These are phyloP conservation scores for Phytophthora colocasiae DNA, from an alignment of 352 stramenopile species.

Conservation along the genomic window DNA sequence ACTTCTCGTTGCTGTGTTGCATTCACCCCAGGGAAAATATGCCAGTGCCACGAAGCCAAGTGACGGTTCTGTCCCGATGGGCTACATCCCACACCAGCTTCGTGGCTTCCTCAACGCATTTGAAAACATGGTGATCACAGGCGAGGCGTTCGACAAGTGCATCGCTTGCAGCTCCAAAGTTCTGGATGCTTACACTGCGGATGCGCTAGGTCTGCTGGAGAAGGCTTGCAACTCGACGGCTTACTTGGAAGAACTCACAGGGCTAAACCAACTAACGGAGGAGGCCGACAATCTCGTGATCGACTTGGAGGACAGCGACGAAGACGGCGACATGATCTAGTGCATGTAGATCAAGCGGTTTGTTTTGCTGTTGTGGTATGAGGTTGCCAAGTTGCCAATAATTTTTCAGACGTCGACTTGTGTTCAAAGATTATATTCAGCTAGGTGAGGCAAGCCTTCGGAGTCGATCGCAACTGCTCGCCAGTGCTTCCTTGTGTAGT, in stretches of 20 bases:
- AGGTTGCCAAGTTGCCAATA: no score
- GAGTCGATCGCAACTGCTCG: neutral
- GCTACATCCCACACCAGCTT: slow-evolving; percentile 95
- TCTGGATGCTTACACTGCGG: slow-evolving; percentile 81
- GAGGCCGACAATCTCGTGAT: slow-evolving; percentile 67
- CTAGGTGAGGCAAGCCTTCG: no score
- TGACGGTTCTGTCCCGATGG: slow-evolving; percentile 67
- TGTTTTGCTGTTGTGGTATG: no score
- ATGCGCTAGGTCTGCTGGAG: slow-evolving; percentile 57
- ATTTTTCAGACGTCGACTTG: no score
- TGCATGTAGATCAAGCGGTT: no score
- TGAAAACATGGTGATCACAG: slow-evolving; percentile 74
- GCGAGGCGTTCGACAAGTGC: slow-evolving; percentile 95
- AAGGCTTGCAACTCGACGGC: slow-evolving; percentile 72
- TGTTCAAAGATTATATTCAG: no score
- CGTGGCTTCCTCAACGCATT: slow-evolving; percentile 96
- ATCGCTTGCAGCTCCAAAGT: slow-evolving; percentile 95
- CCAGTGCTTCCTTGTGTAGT: slow-evolving; percentile 17
- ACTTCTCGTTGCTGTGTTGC: slow-evolving; percentile 95
- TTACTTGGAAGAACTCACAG: slow-evolving; percentile 87
- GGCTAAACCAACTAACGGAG: slow-evolving; percentile 63
- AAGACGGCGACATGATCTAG: slow-evolving; percentile 67
- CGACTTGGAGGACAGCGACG: slow-evolving; percentile 74
- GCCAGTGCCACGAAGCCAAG: slow-evolving; percentile 68
- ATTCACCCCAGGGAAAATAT: slow-evolving; percentile 88